Base-by-base conservation (phyloP, 2,329 filamentous ascomycete genomes). In the Esteya vermicola region DNA sequence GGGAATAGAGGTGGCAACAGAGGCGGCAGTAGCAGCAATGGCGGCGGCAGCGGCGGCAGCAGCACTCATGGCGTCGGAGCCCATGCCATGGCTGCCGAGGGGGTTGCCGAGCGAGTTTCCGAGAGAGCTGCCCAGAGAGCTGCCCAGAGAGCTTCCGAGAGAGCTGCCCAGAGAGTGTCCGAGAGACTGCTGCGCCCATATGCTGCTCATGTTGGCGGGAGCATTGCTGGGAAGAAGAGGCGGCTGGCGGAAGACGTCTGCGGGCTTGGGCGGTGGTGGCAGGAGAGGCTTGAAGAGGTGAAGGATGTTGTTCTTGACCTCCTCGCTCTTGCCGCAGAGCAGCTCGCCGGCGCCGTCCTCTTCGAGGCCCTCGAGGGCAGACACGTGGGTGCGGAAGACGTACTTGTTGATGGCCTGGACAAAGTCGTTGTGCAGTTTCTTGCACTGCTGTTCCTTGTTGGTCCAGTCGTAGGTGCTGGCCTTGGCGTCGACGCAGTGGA, bases 401-500 rank as follows among this genome's bases (percentile, higher is more conserved):
- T 93, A 98, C 63, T 82, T 89, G 75, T 98, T 98, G 66, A 89
- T 80, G 49, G 88, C 85, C 65, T 96, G 89, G 48, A 96, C 74
- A 55, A 95, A 96, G 54, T 94, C 86, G 45, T 95, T 85, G 58
- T 96, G 91, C 52, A 96, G 71, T 68, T 94, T 95, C 77, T 93
- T 95, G 65, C 93, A 73, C 57, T 96, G 89, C 51, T 81, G 72
- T 54, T 95, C 88, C 72, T 96, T 96, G 62, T 95, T 89, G 31
- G 86, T 78, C 91, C 91, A 98, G 61, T 85, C 79, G 68, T 86
- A 93, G 38, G 85, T 93, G 59, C 72, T 85, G 52, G 86, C 85
- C 50, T 85, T 84, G 53, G 84, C 80, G 58, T 98, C 85, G 53
- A 88, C 74, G 51, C 85, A 93, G 68, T 93, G 88, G 52, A 96